Evolutionary conservation across 495 filamentous ascomycete genomes (phyloP), one percentile per base, ranked within the genome.

Genomic region (Penicillium alfredii): DNA sequence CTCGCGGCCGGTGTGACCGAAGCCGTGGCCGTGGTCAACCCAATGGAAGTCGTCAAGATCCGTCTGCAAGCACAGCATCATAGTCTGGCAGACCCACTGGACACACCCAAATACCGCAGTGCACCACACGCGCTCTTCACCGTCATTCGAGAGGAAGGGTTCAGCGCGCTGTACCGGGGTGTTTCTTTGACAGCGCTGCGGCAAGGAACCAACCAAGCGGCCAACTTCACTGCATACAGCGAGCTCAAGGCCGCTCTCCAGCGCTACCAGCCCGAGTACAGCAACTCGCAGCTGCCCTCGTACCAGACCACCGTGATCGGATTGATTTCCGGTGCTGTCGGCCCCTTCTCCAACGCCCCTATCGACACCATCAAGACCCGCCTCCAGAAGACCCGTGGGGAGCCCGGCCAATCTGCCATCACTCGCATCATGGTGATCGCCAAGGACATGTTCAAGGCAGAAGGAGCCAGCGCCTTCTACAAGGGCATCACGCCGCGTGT

Each of bases 281-380:
- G 47, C 56, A 66, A 69, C 51, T 58, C 55, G 12, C 78, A 76
- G 48, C 71, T 99, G 10, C 90, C 92, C 3, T 72, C 76, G 26
- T 97, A 83, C 63, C 86, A 99, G 68, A 97, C 92, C 11, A 85
- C 86, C 22, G 14, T 90, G 4, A 93, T 97, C 47, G 92, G 92
- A 13, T 71, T 99, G 23, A 81, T 97, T 23, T 86, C 79, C 33
- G 92, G 92, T 40, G 92, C 93, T 24, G 92, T 97, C 76, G 92
- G 92, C 0, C 92, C 92, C 27, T 72, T 99, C 46, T 87, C 82
- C 42, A 99, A 99, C 60, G 92, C 92, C 4, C 92, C 92, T 11
- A 97, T 99, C 57, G 92, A 99, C 58, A 99, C 92, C 26, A 97
- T 99, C 68, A 98, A 99, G 78, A 99, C 92, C 16, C 69, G 92